Evolutionary conservation across 129 eudicot genomes (phyloP).

Genomic region (Pittosporum tobira): DNA sequence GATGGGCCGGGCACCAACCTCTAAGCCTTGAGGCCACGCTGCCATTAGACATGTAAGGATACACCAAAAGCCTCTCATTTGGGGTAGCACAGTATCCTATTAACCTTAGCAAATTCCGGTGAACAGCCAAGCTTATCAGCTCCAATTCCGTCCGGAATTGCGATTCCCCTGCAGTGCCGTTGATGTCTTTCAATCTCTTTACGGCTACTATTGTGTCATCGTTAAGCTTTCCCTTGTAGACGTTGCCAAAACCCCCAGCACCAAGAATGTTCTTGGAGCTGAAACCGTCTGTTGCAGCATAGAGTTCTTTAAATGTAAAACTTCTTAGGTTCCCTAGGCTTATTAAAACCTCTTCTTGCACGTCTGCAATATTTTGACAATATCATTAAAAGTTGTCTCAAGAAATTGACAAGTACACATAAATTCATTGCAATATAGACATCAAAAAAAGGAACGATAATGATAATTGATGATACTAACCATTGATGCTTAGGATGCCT

Average conservation of each 20-base stretch:
- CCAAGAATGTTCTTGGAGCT: conserved; percentile 92
- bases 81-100: conserved; percentile 77
- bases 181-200: conserved; percentile 73
- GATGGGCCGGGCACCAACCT: conserved; percentile 38
- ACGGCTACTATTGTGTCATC: conserved; percentile 85
- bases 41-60: conserved; percentile 97
- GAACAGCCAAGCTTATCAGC: conserved; percentile 93
- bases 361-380: conserved; percentile 25
- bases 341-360: conserved; percentile 62
- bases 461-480: conserved; percentile 21
- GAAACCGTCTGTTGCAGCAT: conserved; percentile 62
- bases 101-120: conserved; percentile 68
- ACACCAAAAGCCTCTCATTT: conserved; percentile 73
- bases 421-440: not conserved
- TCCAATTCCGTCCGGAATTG: conserved; percentile 83
- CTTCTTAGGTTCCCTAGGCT: conserved; percentile 65
- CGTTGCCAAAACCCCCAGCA: conserved; percentile 89
- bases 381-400: not conserved
- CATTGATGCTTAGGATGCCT: conserved; percentile 49
- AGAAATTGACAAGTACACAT: not conserved
- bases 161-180: conserved; percentile 73
- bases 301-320: conserved; percentile 78
- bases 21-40: conserved; percentile 88
- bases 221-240: conserved; percentile 68
- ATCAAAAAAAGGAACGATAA: not conserved